Evolutionary conservation across 2,329 filamentous ascomycete species (phyloP), one percentile per base, ranked within the genome.

Genomic region (Nigrospora sphaerica): DNA sequence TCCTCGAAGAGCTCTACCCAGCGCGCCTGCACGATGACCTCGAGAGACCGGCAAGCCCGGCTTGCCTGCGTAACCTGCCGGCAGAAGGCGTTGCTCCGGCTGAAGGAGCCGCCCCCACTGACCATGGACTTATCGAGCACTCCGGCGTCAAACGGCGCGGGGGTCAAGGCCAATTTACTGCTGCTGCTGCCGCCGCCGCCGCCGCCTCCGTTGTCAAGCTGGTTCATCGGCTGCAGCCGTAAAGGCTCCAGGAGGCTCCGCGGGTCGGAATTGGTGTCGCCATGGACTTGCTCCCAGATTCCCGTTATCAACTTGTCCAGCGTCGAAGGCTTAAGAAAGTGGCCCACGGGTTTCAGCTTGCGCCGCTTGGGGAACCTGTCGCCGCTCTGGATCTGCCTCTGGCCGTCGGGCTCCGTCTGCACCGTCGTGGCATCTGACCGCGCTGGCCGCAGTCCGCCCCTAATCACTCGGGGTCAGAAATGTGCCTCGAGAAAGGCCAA

Each of bases 1-100:
- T 73, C 67, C 46, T 77, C 71, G 51, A 77, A 80, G 32, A 73
- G 70, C 53, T 78, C 73, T 3, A 76, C 64, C 77, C 77, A 80
- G 31, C 73, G 70, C 5, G 76, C 74, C 53, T 80, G 76, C 2
- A 80, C 73, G 19, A 80, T 75, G 47, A 80, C 75, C 55, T 80
- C 76, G n/a, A 79, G 63, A 1, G 75, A 75, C n/a, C 76, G 65
- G 45, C 71, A 77, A 1, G 75, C 72, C 13, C 74, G 69, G 52
- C 72, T 75, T n/a, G 73, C 62, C 47, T 64, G 60, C 13, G 61
- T 63, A 1, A 62, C 54, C 50, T 52, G 66, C 12, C 59, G 55
- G 49, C 60, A 63, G 46, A 64, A 57, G 9, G 56, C 46, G 42
- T 62, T 64, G 35, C 57, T 61, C 41, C 54, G 58, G 46, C 55